Conservation (phyloP, 2,329 filamentous ascomycete genomes). For the Gnomoniopsis smithogilvyi region DNA sequence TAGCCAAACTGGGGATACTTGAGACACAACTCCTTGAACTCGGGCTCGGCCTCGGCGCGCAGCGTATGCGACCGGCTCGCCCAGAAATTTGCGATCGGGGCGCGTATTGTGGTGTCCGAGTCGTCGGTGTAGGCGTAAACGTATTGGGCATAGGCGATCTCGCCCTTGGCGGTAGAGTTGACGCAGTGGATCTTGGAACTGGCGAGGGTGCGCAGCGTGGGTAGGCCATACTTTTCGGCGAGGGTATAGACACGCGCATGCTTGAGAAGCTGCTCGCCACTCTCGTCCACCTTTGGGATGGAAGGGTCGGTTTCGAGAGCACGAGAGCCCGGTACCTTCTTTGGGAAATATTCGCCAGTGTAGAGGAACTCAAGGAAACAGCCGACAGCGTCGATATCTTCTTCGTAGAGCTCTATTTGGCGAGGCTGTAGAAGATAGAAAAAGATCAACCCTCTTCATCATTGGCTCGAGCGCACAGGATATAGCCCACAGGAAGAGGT, state of each 20-base stretch:
- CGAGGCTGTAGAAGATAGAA: constrained; percentile 45
- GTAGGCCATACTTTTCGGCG: constrained; percentile 71
- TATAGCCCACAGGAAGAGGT: neutral
- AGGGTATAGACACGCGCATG: constrained; percentile 90
- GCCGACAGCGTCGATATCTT: constrained; percentile 70
- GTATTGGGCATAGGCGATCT: constrained; percentile 89
- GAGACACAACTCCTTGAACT: constrained; percentile 81
- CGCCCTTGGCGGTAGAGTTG: constrained; percentile 80
- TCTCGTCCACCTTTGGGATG: constrained; percentile 66
- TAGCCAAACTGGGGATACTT: constrained; percentile 91
- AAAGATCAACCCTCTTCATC: neutral
- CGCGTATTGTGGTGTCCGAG: constrained; percentile 71
- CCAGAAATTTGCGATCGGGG: constrained; percentile 88
- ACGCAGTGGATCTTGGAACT: constrained; percentile 91
- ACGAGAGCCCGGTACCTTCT: constrained; percentile 59
- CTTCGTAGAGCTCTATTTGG: constrained; percentile 63
- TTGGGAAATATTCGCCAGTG: constrained; percentile 82
- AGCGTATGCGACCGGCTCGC: constrained; percentile 76
- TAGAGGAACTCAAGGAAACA: constrained; percentile 83
- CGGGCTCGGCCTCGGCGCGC: constrained; percentile 78
- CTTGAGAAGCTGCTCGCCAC: constrained; percentile 79
- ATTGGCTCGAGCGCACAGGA: too few relatives aligned
- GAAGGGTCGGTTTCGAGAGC: constrained; percentile 67
- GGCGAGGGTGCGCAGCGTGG: constrained; percentile 69
- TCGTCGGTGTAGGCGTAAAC: constrained; percentile 74